Conservation (phyloP, 257 asterid species). For the Plectranthus barbatus region DNA sequence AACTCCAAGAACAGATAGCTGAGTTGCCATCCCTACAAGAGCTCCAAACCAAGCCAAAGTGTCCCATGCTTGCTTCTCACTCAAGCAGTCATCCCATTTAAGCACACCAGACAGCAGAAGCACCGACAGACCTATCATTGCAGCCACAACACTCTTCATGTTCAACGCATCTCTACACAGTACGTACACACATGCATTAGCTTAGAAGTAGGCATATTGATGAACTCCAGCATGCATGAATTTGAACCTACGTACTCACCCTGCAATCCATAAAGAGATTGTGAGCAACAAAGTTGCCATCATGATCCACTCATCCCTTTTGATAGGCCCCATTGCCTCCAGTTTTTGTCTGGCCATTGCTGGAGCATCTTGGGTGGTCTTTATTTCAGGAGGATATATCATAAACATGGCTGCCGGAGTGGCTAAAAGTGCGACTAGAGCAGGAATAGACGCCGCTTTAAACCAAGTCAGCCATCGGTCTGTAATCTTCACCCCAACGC, state of each 20-base stretch:
- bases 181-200: too few relatives aligned
- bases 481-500: constrained; percentile 54
- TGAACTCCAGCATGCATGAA: too few relatives aligned
- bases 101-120: constrained; percentile 56
- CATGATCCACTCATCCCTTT: constrained; percentile 71
- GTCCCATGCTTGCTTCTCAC: constrained; percentile 71
- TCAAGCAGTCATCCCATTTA: constrained; percentile 24
- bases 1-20: constrained; percentile 49
- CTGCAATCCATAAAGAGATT: constrained; percentile 60
- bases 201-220: too few relatives aligned
- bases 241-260: constrained; percentile 35
- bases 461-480: constrained; percentile 74
- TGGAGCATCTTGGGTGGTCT: constrained; percentile 65
- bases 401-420: constrained; percentile 55
- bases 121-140: constrained; percentile 57
- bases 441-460: constrained; percentile 49
- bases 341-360: constrained; percentile 50
- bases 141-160: constrained; percentile 57
- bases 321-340: constrained; percentile 65
- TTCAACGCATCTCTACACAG: constrained; percentile 36
- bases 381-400: constrained; percentile 4
- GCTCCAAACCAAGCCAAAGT: constrained; percentile 73
- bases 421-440: constrained; percentile 28
- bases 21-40: constrained; percentile 70
- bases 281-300: constrained; percentile 58